A percentile compares a stretch with the other conserved stretches of the same genome.
Evolutionary conservation across 345 rosid genomes (phyloP).

Genomic region (Theobroma cacao): DNA sequence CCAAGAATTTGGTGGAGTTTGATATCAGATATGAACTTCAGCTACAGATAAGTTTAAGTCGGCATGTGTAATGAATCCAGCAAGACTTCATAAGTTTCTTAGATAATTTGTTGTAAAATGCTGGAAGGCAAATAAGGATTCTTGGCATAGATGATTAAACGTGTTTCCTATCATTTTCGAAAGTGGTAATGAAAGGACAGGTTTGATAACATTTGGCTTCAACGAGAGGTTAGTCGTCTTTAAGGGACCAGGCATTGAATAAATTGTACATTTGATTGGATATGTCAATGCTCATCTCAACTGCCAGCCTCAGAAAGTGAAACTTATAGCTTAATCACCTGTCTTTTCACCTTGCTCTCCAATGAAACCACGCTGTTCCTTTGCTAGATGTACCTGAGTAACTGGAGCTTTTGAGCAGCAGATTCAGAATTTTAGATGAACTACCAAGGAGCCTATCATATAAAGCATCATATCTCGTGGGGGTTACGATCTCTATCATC

Average conservation of each 20-base stretch:
- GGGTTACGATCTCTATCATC: background rate
- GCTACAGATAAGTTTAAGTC: slow-evolving; percentile 2
- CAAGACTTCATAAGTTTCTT: background rate
- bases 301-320: slow-evolving; percentile 6
- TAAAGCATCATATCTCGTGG: background rate
- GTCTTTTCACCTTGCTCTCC: slow-evolving; percentile 3
- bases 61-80: background rate
- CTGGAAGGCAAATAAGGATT: slow-evolving; percentile 9
- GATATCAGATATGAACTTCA: background rate
- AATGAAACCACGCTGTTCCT: background rate
- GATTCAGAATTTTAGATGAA: background rate
- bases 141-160: background rate
- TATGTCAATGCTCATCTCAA: background rate
- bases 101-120: background rate
- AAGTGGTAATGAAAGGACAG: background rate
- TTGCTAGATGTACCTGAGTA: background rate
- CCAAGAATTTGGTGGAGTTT: background rate
- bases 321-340: background rate
- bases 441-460: background rate
- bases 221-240: background rate
- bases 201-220: too few species aligned
- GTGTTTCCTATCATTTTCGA: background rate
- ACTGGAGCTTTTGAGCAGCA: background rate
- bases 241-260: slow-evolving; percentile 15
- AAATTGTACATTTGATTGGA: slow-evolving; percentile 17